Conservation (phyloP, 495 filamentous ascomycete species). For the Extremus antarcticus region DNA sequence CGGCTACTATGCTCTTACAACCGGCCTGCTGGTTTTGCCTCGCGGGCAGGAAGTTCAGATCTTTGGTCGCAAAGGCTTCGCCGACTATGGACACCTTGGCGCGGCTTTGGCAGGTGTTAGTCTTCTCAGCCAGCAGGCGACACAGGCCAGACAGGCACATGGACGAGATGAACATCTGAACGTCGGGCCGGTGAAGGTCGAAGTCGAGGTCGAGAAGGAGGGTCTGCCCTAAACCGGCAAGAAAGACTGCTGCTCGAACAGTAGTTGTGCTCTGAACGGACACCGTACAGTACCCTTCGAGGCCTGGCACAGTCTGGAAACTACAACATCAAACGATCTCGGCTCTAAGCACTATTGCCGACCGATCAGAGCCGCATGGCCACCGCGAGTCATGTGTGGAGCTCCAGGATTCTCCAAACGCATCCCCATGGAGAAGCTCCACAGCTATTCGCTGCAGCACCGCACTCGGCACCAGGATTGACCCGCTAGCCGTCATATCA, state of each 20-base stretch:
- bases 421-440: not conserved
- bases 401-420: no score
- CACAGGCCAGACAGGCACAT: not conserved
- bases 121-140: conserved; percentile 5
- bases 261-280: no score
- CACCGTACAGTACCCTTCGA: no score
- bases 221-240: not conserved
- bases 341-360: no score
- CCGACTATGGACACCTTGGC: conserved; percentile 16
- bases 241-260: no score
- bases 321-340: no score
- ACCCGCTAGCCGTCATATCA: not conserved
- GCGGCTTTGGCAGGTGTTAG: conserved; percentile 9
- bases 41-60: conserved; percentile 12
- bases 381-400: no score
- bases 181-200: not conserved
- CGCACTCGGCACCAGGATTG: not conserved
- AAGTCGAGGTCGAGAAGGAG: conserved; percentile 3
- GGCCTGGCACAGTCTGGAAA: no score
- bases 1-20: conserved; percentile 3
- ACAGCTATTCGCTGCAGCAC: no score
- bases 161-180: not conserved
- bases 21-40: conserved; percentile 9
- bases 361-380: no score
- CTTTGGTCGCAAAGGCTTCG: conserved; percentile 11